Evolutionary conservation across 495 filamentous ascomycete species (phyloP).

Genomic region (Hapsidospora chrysogenum): DNA sequence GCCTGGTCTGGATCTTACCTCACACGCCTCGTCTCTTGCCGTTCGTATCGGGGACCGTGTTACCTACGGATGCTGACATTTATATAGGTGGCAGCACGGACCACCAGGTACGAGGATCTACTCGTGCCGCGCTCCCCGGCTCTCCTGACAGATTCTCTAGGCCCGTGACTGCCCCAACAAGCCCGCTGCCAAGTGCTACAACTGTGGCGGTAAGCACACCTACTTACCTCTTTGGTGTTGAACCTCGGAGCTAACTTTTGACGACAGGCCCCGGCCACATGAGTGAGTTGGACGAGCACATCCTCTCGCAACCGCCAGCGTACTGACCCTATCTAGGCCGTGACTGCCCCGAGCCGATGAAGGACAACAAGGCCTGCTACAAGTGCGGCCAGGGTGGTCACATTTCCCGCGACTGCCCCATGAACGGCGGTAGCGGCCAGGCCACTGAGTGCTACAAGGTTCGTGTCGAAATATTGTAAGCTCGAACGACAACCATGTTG

Average conservation of each 20-base stretch:
- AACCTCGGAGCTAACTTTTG: background rate
- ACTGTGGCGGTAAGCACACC: constrained; percentile 35
- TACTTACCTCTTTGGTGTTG: background rate
- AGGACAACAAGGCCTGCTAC: constrained; percentile 89
- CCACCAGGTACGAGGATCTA: constrained; percentile 39
- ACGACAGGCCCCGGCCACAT: constrained; percentile 65
- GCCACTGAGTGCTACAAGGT: constrained; percentile 79
- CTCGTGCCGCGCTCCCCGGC: background rate
- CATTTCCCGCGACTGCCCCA: constrained; percentile 81
- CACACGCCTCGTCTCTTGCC: too few species aligned
- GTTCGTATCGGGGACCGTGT: too few species aligned
- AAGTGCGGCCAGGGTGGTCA: constrained; percentile 77
- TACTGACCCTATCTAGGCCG: constrained; percentile 36
- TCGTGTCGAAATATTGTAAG: background rate
- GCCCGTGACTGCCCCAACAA: constrained; percentile 92
- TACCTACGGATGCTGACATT: too few species aligned
- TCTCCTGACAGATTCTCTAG: constrained; percentile 20
- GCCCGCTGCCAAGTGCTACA: constrained; percentile 70
- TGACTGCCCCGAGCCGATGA: constrained; percentile 76
- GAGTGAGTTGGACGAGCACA: constrained; percentile 34
- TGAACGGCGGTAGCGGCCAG: constrained; percentile 23
- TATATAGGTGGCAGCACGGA: constrained; percentile 52
- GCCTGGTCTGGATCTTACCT: too few species aligned
- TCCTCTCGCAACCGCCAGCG: constrained; percentile 1
- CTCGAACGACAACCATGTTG: constrained; percentile 5